phyloP scores from a whole-genome alignment of 2,329 filamentous ascomycete genomes.

The Teratosphaeria viscida region DNA sequence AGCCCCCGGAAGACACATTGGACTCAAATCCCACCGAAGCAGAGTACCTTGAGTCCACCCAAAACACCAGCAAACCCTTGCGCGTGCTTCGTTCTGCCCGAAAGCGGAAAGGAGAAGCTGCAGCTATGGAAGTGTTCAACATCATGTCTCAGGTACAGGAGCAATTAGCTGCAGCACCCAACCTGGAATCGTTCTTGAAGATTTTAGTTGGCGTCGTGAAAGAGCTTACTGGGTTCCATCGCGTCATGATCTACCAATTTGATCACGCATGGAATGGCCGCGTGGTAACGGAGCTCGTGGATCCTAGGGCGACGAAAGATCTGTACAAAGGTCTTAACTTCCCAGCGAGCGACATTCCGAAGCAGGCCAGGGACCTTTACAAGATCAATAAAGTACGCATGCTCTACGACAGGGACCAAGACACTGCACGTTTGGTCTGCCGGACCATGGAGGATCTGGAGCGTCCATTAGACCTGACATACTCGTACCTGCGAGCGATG shows the following conservation, averaged over 20 bases:
- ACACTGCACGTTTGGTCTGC: slow-evolving; percentile 73
- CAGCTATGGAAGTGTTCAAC: slow-evolving; percentile 81
- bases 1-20: slow-evolving; percentile 62
- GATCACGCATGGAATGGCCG: slow-evolving; percentile 72
- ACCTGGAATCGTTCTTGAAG: slow-evolving; percentile 64
- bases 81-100: slow-evolving; percentile 64
- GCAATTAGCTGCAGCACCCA: slow-evolving; percentile 63
- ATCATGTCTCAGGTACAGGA: slow-evolving; percentile 89
- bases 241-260: slow-evolving; percentile 90
- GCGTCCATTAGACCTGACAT: slow-evolving; percentile 68
- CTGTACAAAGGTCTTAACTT: slow-evolving; percentile 83
- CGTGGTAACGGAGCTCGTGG: slow-evolving; percentile 78
- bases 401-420: slow-evolving; percentile 72
- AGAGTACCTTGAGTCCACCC: slow-evolving; percentile 65
- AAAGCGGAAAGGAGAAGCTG: slow-evolving; percentile 65
- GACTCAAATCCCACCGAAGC: slow-evolving; percentile 61
- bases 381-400: slow-evolving; percentile 82
- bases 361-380: slow-evolving; percentile 79
- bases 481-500: slow-evolving; percentile 78
- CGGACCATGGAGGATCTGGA: slow-evolving; percentile 63
- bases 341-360: slow-evolving; percentile 76
- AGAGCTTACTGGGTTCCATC: slow-evolving; percentile 81
- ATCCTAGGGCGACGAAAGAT: slow-evolving; percentile 68
- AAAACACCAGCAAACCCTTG: slow-evolving; percentile 65
- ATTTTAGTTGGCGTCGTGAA: slow-evolving; percentile 77